phyloP scores from a whole-genome alignment of 768 basidiomycete species.

The Mycena vulgaris region DNA sequence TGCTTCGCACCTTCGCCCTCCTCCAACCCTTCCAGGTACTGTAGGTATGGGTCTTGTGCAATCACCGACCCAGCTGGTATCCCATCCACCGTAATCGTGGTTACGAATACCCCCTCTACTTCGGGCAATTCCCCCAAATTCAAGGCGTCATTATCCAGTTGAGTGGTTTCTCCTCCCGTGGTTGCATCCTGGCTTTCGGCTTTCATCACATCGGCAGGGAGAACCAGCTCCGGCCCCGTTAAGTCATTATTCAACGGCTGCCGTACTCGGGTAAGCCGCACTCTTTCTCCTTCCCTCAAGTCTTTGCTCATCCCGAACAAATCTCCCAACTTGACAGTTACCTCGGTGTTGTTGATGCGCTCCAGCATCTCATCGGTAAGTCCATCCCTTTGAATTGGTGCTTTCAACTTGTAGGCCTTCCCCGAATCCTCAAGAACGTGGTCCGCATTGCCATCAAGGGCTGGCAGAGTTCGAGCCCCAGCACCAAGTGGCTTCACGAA shows the following conservation, averaged over 20 bases:
- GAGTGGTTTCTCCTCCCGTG: not conserved
- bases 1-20: not conserved
- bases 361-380: conserved; percentile 25
- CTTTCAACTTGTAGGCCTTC: conserved; percentile 16
- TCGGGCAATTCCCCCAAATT: not conserved
- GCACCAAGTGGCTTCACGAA: not conserved
- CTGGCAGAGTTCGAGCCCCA: conserved; percentile 1
- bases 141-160: not conserved
- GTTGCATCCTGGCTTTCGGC: not conserved
- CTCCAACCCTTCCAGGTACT: conserved; percentile 6
- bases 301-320: conserved; percentile 26
- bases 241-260: not conserved
- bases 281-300: conserved; percentile 13
- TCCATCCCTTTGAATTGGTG: conserved; percentile 28
- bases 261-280: conserved; percentile 6
- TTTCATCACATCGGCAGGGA: not conserved
- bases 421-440: conserved; percentile 7
- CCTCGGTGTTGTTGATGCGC: conserved; percentile 30
- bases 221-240: too few species aligned
- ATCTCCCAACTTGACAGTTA: conserved; percentile 20
- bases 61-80: not conserved
- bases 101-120: not conserved
- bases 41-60: not conserved
- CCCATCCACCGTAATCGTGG: not conserved
- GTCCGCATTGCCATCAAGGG: not conserved